phyloP scores from a whole-genome alignment of 805 yeast genomes.

The Metschnikowia continentalis region DNA sequence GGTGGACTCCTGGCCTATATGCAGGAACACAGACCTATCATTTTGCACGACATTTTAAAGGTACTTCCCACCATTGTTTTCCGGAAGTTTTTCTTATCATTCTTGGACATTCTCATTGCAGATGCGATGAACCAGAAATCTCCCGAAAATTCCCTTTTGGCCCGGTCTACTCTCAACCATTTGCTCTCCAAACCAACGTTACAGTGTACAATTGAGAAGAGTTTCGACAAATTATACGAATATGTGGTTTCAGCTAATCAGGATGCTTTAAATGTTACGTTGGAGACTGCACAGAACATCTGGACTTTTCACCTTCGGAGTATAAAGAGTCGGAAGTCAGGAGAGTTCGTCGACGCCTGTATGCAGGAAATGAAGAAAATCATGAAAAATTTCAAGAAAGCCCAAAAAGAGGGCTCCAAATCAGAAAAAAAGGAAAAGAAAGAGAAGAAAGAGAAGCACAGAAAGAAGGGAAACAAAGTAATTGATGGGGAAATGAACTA shows the following conservation, averaged over 20 bases:
- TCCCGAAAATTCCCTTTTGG: neutral
- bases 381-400: neutral
- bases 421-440: no score
- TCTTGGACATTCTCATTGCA: neutral
- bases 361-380: neutral
- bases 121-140: constrained; percentile 3
- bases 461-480: no score
- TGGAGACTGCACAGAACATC: constrained; percentile 7
- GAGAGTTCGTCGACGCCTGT: constrained; percentile 2
- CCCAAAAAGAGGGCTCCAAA: neutral
- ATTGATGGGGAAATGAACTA: no score
- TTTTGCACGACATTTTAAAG: constrained; percentile 4
- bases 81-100: constrained; percentile 10
- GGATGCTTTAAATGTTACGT: constrained; percentile 1
- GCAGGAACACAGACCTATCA: neutral
- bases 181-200: constrained; percentile 50
- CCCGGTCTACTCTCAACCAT: constrained; percentile 30
- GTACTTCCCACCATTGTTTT: constrained; percentile 9
- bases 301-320: constrained; percentile 14
- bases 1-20: constrained; percentile 5
- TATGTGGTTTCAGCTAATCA: constrained; percentile 11
- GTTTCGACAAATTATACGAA: constrained; percentile 22
- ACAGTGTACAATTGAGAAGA: constrained; percentile 48
- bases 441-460: no score
- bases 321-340: constrained; percentile 17